phyloP scores from a whole-genome alignment of 1,139 yeast genomes.

The Kluyveromyces sp. region DNA sequence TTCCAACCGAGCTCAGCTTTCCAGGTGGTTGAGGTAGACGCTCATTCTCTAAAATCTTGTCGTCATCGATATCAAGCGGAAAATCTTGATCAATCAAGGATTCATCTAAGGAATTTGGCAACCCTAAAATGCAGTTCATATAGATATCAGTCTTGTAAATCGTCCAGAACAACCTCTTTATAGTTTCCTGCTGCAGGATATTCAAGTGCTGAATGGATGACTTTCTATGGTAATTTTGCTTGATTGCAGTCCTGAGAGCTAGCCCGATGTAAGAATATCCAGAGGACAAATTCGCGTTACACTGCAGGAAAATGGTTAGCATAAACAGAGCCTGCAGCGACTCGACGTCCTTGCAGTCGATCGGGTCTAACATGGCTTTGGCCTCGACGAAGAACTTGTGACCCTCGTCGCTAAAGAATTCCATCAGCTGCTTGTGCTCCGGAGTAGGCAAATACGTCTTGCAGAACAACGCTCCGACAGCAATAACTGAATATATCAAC shows the following conservation, averaged over 20 bases:
- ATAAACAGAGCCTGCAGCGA: slow-evolving; percentile 66
- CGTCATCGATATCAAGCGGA: slow-evolving; percentile 80
- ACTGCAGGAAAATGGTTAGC: slow-evolving; percentile 71
- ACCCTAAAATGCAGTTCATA: slow-evolving; percentile 76
- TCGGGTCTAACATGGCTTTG: slow-evolving; percentile 62
- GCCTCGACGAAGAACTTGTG: slow-evolving; percentile 80
- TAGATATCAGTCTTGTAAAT: slow-evolving; percentile 85
- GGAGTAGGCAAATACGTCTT: slow-evolving; percentile 33
- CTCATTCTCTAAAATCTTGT: slow-evolving; percentile 56
- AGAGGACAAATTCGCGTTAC: slow-evolving; percentile 78
- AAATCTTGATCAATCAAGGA: slow-evolving; percentile 80
- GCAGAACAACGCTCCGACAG: slow-evolving; percentile 67
- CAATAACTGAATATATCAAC: slow-evolving; percentile 62
- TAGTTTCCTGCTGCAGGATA: slow-evolving; percentile 73
- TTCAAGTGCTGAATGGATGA: slow-evolving; percentile 32
- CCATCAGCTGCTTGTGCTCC: slow-evolving; percentile 34
- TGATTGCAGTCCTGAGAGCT: slow-evolving; percentile 72
- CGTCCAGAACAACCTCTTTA: slow-evolving; percentile 82
- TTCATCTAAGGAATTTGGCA: slow-evolving; percentile 54
- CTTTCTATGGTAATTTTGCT: slow-evolving; percentile 78
- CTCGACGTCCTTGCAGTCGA: slow-evolving; percentile 54
- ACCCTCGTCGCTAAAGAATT: slow-evolving; percentile 64
- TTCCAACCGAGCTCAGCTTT: slow-evolving; percentile 58
- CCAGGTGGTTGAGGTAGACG: slow-evolving; percentile 31
- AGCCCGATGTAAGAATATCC: slow-evolving; percentile 88